Evolutionary conservation across 2,329 filamentous ascomycete genomes (phyloP).

Genomic region (Diaporthe sp.): DNA sequence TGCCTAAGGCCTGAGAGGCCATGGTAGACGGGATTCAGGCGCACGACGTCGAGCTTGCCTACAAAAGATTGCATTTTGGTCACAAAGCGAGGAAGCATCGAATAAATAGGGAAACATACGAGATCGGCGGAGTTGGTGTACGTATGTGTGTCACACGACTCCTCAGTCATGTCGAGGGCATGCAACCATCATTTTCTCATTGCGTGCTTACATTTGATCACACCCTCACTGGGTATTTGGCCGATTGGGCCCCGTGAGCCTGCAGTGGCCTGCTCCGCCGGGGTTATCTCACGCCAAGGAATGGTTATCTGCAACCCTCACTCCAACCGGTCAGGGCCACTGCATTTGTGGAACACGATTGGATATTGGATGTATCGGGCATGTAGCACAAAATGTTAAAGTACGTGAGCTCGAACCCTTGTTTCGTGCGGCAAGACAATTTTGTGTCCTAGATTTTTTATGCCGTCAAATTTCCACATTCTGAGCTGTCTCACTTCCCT

Average conservation of each 20-base stretch:
- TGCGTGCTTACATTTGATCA: neutral
- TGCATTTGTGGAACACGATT: neutral
- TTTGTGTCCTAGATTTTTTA: neutral
- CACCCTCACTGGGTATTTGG: neutral
- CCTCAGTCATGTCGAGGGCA: neutral
- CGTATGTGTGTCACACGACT: conserved; percentile 1
- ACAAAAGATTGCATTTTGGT: neutral
- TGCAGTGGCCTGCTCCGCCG: neutral
- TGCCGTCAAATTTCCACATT: neutral
- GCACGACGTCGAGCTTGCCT: neutral
- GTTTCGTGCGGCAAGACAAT: neutral
- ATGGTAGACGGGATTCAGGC: neutral
- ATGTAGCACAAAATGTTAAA: neutral
- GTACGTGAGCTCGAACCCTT: neutral
- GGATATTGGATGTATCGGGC: neutral
- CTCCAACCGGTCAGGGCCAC: neutral
- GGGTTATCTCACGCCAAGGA: conserved; percentile 21
- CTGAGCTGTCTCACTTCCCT: too few relatives aligned
- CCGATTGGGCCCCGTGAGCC: neutral
- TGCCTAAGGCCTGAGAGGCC: conserved; percentile 1
- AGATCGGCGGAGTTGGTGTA: neutral
- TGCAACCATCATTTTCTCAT: neutral
- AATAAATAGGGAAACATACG: neutral
- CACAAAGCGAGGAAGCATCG: neutral
- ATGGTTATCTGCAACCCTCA: neutral